phyloP scores from a whole-genome alignment of 331 rosid species.

The Pyracantha coccinea region DNA sequence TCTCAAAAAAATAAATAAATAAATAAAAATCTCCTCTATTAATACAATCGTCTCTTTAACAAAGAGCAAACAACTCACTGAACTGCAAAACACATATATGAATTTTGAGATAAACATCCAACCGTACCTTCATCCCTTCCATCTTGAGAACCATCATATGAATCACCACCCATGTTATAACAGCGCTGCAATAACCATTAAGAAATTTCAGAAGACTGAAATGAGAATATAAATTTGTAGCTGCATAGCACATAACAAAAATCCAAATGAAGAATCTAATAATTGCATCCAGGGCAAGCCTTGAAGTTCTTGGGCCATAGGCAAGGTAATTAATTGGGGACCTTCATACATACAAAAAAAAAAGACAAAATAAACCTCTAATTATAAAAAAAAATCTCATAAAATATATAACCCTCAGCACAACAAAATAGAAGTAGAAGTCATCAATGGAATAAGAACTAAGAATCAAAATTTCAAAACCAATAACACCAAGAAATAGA shows the following conservation, averaged over 20 bases:
- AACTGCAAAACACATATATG: background rate
- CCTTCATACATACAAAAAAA: too few relatives aligned
- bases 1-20: background rate
- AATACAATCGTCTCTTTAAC: background rate
- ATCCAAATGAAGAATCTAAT: background rate
- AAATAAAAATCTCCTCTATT: too few relatives aligned
- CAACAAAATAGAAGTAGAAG: too few relatives aligned
- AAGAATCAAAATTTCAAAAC: too few relatives aligned
- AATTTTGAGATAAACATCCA: background rate
- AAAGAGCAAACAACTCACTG: background rate
- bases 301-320: too few relatives aligned
- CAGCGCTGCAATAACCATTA: constrained; percentile 9
- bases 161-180: constrained; percentile 49
- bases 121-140: constrained; percentile 75
- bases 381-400: too few relatives aligned
- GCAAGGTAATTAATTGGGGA: too few relatives aligned
- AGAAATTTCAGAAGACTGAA: background rate
- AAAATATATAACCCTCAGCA: too few relatives aligned
- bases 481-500: too few relatives aligned
- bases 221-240: background rate
- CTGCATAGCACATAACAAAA: background rate
- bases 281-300: background rate
- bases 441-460: too few relatives aligned
- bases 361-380: too few relatives aligned
- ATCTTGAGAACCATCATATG: constrained; percentile 54